phyloP scores from a whole-genome alignment of 441 rosid genomes.

The Arabidopsis lyrata region DNA sequence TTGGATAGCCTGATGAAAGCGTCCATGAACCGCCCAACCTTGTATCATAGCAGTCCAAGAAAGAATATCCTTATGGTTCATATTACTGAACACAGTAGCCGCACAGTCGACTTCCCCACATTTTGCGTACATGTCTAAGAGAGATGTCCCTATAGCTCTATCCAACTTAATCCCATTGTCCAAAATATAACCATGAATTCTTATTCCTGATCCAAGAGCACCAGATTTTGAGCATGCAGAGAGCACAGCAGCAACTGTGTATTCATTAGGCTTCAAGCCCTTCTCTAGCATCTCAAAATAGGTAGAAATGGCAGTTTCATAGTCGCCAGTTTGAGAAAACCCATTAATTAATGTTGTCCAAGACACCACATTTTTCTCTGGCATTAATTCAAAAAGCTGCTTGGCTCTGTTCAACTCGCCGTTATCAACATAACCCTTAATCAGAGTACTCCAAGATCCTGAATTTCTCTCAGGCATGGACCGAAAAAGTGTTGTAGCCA shows the following conservation, averaged over 20 bases:
- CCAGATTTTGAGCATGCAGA: constrained; percentile 72
- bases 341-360: constrained; percentile 71
- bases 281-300: constrained; percentile 62
- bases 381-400: constrained; percentile 58
- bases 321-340: constrained; percentile 48
- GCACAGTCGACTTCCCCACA: constrained; percentile 67
- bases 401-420: constrained; percentile 53
- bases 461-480: constrained; percentile 57
- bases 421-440: constrained; percentile 56
- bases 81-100: constrained; percentile 54
- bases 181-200: constrained; percentile 52
- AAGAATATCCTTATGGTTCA: constrained; percentile 52
- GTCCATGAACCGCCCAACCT: constrained; percentile 72
- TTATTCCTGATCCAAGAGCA: constrained; percentile 62
- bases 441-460: constrained; percentile 68
- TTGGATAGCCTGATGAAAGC: constrained; percentile 53
- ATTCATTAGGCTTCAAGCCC: constrained; percentile 56
- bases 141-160: constrained; percentile 54
- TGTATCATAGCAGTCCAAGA: constrained; percentile 80
- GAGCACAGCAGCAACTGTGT: constrained; percentile 61
- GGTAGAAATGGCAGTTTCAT: constrained; percentile 54
- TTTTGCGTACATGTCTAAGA: constrained; percentile 68
- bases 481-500: constrained; percentile 58
- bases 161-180: constrained; percentile 52
- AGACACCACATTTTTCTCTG: constrained; percentile 57